phyloP scores from a whole-genome alignment of 306 rosid species.

The Trifolium pratense region DNA sequence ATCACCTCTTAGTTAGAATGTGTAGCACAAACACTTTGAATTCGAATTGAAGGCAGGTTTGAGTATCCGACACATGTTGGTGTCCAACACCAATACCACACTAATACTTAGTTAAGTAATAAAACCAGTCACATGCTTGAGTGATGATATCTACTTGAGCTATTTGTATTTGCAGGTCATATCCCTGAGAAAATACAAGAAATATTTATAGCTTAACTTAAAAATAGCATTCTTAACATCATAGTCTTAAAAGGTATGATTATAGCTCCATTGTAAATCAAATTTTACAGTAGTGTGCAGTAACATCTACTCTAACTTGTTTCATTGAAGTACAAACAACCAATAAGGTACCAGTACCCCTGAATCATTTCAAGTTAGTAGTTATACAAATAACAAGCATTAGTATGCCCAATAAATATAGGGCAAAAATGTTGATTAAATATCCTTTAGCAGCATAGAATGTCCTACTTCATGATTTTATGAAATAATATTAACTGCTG shows the following conservation, averaged over 20 bases:
- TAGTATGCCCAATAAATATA: conserved; percentile 26
- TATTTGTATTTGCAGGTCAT: not conserved
- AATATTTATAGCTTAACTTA: not conserved
- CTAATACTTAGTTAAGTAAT: not conserved
- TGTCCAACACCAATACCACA: not conserved
- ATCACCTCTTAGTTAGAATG: not conserved
- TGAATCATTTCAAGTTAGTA: conserved; percentile 31
- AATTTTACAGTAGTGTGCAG: conserved; percentile 35
- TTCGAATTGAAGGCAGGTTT: not conserved
- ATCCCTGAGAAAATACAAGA: not conserved
- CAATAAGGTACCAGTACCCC: conserved; percentile 25
- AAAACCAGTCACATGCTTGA: not conserved
- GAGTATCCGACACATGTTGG: no score
- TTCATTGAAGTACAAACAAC: conserved; percentile 29
- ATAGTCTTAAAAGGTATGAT: conserved; percentile 28
- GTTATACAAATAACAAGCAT: conserved; percentile 41
- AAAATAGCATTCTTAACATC: conserved; percentile 7
- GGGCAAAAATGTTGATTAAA: conserved; percentile 26
- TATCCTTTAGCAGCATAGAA: conserved; percentile 25
- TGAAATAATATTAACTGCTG: conserved; percentile 40
- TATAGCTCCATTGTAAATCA: conserved; percentile 35
- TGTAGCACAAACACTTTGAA: not conserved
- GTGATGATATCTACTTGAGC: not conserved
- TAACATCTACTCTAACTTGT: conserved; percentile 30
- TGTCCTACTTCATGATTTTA: conserved; percentile 23